A percentile compares a stretch with the other conserved stretches of the same genome.
Conservation (phyloP, 192 early-diverging fungal genomes). For the Gaertneriomyces sp. region DNA sequence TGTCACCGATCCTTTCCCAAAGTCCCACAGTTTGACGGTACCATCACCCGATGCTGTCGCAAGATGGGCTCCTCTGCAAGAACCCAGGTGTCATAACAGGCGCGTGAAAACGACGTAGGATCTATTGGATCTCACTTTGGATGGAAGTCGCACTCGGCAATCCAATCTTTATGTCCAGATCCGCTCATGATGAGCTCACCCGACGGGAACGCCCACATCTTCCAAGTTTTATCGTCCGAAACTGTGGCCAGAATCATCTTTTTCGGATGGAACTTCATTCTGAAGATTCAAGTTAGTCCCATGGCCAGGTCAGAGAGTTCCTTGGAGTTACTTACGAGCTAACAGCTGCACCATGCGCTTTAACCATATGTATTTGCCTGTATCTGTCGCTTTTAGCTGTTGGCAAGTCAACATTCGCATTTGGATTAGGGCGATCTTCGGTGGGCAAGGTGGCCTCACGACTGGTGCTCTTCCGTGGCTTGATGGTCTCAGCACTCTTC, state of each 20-base stretch:
- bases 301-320: background rate
- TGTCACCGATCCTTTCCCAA: conserved; percentile 47
- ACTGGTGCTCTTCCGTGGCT: background rate
- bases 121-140: conserved; percentile 37
- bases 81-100: background rate
- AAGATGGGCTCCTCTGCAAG: conserved; percentile 47
- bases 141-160: conserved; percentile 59
- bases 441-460: conserved; percentile 23
- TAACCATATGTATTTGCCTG: conserved; percentile 40
- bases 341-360: conserved; percentile 46
- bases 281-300: conserved; percentile 10
- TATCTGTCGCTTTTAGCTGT: conserved; percentile 36
- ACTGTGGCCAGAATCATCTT: conserved; percentile 57
- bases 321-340: conserved; percentile 36
- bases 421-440: conserved; percentile 46
- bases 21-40: conserved; percentile 59
- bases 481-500: background rate
- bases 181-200: conserved; percentile 58
- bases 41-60: conserved; percentile 58
- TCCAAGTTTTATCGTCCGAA: conserved; percentile 57
- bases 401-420: conserved; percentile 35
- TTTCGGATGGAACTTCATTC: conserved; percentile 57
- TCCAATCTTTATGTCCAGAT: conserved; percentile 54
- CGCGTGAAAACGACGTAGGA: background rate
- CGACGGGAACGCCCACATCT: conserved; percentile 56